Conservation (phyloP, 495 filamentous ascomycete genomes). For the Tuber umbilicatum region DNA sequence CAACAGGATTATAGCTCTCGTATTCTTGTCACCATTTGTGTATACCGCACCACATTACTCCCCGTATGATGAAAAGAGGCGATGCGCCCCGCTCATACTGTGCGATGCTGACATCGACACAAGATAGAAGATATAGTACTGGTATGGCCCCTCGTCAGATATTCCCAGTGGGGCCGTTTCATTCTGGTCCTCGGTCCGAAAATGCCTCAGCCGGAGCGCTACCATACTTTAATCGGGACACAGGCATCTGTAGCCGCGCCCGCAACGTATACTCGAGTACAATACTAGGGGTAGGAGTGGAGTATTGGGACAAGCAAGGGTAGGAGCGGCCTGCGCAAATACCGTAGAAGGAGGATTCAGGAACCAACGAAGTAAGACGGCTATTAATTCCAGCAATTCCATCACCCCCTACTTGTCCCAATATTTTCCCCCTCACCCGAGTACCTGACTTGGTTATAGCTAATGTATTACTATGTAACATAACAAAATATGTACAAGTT, state of each 20-base stretch:
- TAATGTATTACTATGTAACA: neutral
- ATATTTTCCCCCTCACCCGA: no score
- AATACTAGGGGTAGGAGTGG: no score
- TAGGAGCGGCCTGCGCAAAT: no score
- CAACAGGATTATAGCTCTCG: neutral
- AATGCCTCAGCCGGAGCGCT: neutral
- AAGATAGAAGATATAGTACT: neutral
- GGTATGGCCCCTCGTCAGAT: neutral
- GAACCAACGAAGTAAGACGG: no score
- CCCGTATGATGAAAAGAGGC: neutral
- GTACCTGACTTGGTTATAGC: neutral
- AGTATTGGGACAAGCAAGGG: no score
- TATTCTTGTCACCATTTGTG: neutral
- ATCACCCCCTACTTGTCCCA: no score
- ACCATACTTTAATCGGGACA: neutral
- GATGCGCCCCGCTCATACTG: neutral
- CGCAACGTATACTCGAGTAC: neutral
- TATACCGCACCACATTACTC: neutral
- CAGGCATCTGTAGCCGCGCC: no score
- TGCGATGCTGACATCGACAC: neutral
- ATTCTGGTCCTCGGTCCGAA: neutral
- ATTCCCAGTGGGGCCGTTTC: neutral
- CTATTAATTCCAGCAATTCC: no score
- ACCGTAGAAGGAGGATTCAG: no score
- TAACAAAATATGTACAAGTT: neutral